phyloP scores from a whole-genome alignment of 1,139 yeast genomes.

The Nakaseomyces sp. region DNA sequence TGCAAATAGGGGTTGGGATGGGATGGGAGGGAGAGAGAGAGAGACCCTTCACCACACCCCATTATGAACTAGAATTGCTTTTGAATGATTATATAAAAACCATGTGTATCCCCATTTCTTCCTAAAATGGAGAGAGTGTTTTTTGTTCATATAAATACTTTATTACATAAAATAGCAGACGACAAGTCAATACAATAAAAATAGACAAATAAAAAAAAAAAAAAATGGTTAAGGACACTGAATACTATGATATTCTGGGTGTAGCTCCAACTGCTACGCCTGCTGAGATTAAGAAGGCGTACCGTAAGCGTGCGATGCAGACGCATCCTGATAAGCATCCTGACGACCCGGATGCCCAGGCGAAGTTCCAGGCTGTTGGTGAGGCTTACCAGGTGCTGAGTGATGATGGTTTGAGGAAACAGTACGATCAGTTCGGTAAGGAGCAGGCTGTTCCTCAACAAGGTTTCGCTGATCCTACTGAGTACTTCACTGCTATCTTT shows the following conservation, averaged over 20 bases:
- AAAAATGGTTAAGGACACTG: constrained; percentile 79
- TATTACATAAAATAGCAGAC: too few species aligned
- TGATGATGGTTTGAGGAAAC: constrained; percentile 48
- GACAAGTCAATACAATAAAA: too few species aligned
- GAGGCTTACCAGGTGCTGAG: constrained; percentile 61
- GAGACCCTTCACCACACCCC: too few species aligned
- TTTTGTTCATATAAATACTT: not conserved
- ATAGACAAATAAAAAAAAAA: not conserved
- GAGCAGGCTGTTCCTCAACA: constrained; percentile 56
- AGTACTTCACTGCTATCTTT: constrained; percentile 58
- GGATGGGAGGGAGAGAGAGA: too few species aligned
- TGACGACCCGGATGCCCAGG: constrained; percentile 61
- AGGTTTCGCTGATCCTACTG: constrained; percentile 64
- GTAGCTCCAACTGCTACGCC: constrained; percentile 63
- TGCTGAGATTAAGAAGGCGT: constrained; percentile 83
- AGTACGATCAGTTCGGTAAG: constrained; percentile 57
- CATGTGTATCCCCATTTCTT: too few species aligned
- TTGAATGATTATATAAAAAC: too few species aligned
- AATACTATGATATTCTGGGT: constrained; percentile 74
- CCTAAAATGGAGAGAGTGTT: too few species aligned
- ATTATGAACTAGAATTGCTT: too few species aligned
- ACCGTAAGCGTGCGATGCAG: constrained; percentile 75
- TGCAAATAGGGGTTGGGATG: too few species aligned
- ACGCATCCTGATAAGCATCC: constrained; percentile 97
- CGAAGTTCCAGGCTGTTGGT: constrained; percentile 55